Percentiles rank a stretch among this genome's conserved stretches.
Conservation (phyloP, 345 rosid species). For the Draba incana region DNA sequence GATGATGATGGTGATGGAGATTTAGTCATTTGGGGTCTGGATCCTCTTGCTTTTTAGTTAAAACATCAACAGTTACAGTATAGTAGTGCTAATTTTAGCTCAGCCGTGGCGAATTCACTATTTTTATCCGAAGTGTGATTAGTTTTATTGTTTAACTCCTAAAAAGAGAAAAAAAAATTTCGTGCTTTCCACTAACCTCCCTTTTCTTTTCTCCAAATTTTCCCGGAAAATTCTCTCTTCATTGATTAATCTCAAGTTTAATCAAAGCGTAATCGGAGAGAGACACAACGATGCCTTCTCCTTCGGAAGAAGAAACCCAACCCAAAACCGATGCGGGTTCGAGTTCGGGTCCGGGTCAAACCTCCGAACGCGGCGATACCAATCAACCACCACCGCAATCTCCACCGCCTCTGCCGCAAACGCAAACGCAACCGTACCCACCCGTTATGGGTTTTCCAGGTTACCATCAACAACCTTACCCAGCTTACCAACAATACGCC, state of each 20-base stretch:
- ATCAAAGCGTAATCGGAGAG: not conserved
- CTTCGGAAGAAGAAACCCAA: constrained; percentile 36
- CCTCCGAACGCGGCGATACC: constrained; percentile 35
- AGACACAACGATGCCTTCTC: constrained; percentile 41
- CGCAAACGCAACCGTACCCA: constrained; percentile 21
- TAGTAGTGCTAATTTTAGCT: constrained; percentile 33
- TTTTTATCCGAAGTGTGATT: constrained; percentile 34
- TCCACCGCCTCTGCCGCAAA: constrained; percentile 23
- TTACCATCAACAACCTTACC: constrained; percentile 29
- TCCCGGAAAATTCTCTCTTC: not conserved
- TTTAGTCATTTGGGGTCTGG: not conserved
- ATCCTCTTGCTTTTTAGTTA: not conserved
- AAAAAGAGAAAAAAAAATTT: constrained; percentile 7
- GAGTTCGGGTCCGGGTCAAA: constrained; percentile 30
- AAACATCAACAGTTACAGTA: not conserved
- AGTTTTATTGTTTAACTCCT: constrained; percentile 9
- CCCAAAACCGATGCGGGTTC: constrained; percentile 33
- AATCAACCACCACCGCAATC: constrained; percentile 35
- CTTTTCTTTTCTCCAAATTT: constrained; percentile 24
- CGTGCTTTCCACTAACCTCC: constrained; percentile 38
- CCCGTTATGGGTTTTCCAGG: constrained; percentile 45
- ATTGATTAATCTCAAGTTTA: constrained; percentile 10
- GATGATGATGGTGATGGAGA: not conserved
- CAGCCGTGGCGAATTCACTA: constrained; percentile 32
- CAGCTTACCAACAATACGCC: constrained; percentile 23